Base-by-base conservation (phyloP, 2,329 filamentous ascomycete species). In the Ceratocystis harringtonii region DNA sequence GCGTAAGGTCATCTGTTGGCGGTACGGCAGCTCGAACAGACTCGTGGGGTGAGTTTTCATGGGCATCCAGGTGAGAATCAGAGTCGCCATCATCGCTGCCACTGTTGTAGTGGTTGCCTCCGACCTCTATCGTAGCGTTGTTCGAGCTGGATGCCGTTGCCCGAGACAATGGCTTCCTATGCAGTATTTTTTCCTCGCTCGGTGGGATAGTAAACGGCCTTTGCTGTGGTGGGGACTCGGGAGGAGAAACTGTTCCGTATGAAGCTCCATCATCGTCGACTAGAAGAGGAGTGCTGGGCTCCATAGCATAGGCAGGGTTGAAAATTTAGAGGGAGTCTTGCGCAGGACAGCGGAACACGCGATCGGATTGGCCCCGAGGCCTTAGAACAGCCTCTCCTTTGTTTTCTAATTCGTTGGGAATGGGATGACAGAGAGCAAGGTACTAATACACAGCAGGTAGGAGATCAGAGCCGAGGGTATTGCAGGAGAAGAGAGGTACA, bases 11-110 rank as follows among this genome's bases (percentile, higher is more conserved):
- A 75, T 94, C 89, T 41, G 83, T 86, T 3, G 88, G 84, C 12
- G 87, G 80, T 6, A 94, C 89, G 0, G 88, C 90, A 57, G 89
- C 89, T 66, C 89, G 84, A 45, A 94, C 90, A 72, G 90, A 86
- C 58, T 89, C 79, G 72, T 92, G 90, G 10, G 86, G 85, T 0
- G 87, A 90, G 74, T 90, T 86, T 72, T 89, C 87, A 17, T 80
- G 77, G 12, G 82, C 30, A n/a, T 50, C 43, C 32, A 36, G 61
- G 32, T 82, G 79, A 22, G 76, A 73, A 17, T 77, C 76, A 30
- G 75, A 75, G 10, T 73, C 72, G n/a, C 74, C 73, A n/a, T 71
- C 70, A 19, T 69, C 68, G 6, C n/a, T 17, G 48, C 25, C 48
- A 4, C 36, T 41, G 12, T 71, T 73, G 17, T 77, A 74, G 15